A percentile compares a stretch with the other conserved stretches of the same genome.
phyloP scores from a whole-genome alignment of 208 protist genomes.

The Acanthamoeba sp. region DNA sequence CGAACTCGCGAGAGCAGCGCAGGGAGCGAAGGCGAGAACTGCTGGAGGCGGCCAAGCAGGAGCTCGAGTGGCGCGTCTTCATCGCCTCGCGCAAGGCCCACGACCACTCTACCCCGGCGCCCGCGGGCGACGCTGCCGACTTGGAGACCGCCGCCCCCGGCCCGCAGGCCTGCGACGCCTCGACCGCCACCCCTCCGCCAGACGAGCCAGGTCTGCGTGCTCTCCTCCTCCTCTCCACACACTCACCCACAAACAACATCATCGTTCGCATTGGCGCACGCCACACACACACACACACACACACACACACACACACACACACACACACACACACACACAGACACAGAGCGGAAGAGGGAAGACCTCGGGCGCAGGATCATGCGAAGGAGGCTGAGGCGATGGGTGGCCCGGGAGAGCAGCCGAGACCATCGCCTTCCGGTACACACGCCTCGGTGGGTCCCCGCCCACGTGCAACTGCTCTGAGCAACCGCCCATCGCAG shows the following conservation, averaged over 20 bases:
- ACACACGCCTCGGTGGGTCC: not conserved
- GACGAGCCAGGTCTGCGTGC: no score
- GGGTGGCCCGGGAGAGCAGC: not conserved
- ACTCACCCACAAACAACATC: no score
- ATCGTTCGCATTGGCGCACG: no score
- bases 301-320: no score
- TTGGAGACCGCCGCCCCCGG: no score
- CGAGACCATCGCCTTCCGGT: not conserved
- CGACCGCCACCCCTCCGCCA: no score
- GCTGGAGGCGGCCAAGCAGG: constrained; percentile 9
- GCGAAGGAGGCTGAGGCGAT: not conserved
- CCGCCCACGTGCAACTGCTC: no score
- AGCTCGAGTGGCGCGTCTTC: constrained; percentile 18
- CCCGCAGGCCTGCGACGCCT: no score
- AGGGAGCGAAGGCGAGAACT: not conserved
- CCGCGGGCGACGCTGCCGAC: no score
- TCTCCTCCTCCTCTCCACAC: no score
- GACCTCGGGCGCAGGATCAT: not conserved
- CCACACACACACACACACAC: no score
- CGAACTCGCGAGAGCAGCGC: not conserved
- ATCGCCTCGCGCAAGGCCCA: not conserved
- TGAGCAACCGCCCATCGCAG: not conserved
- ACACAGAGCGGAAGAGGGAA: constrained; percentile 8
- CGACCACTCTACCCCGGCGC: not conserved
- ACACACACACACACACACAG: not conserved